Evolutionary conservation across 2,329 filamentous ascomycete genomes (phyloP), one percentile per base, ranked within the genome.

Genomic region (Colletotrichum navitas): DNA sequence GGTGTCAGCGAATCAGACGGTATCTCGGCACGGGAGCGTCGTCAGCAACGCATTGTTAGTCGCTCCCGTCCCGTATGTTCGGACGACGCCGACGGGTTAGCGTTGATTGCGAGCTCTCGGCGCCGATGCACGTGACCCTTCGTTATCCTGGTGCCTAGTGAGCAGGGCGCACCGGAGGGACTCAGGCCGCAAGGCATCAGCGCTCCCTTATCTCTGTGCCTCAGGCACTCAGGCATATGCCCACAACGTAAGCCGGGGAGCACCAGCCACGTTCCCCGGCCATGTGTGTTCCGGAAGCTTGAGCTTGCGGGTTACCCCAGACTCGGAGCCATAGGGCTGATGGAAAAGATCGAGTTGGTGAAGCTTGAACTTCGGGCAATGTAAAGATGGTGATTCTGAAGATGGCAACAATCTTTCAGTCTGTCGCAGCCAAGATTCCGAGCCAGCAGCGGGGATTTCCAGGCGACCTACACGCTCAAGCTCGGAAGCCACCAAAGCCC

Each of bases 61-160:
- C 58, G 54, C 39, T 21, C 39, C 52, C 59, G 41, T 61, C 67
- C 66, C 66, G 61, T 49, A 62, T 49, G 62, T 68, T 74, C 73
- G 73, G 73, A 74, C 73, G 66, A 74, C 66, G 63, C 73, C 73
- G 73, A 73, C 55, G 66, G 61, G 12, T 73, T 74, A 74, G 72
- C 71, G 72, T 67, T 26, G 11, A 64, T 72, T 63, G 51, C 45
- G 36, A n/a, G n/a, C 29, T 55, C 65, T 72, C 59, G 65, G 65
- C 68, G 29, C 54, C 54, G 16, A 12, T 16, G 47, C 69, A 72
- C 69, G 69, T 72, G 69, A 72, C 41, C 36, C 14, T 49, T 60
- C 21, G 12, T n/a, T 59, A 54, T 32, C 43, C 55, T 59, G 45
- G 36, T 68, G 59, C 69, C 65, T 72, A 54, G 24, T 32, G n/a